Percentiles rank a stretch among this genome's conserved stretches.
Evolutionary conservation across 768 basidiomycete genomes (phyloP).

Genomic region (Russula sp.): DNA sequence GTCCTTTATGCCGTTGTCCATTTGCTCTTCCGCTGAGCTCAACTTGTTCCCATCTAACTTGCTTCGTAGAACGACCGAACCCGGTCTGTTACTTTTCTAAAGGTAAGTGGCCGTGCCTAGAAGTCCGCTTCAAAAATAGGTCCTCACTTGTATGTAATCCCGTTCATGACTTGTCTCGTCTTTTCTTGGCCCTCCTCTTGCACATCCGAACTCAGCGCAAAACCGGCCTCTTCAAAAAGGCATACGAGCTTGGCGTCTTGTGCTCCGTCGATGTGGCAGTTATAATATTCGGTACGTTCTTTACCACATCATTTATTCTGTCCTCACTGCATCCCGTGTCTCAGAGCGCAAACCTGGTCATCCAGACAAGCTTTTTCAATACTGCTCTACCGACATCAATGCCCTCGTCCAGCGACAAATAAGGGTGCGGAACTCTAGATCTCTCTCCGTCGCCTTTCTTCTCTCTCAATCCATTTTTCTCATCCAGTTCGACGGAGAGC

Average conservation of each 20-base stretch:
- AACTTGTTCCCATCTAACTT: conserved; percentile 23
- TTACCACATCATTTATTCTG: conserved; percentile 7
- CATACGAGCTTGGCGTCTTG: conserved; percentile 85
- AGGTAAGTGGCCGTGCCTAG: conserved; percentile 48
- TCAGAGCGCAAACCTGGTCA: conserved; percentile 76
- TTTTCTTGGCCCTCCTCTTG: conserved; percentile 26
- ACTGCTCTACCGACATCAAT: conserved; percentile 69
- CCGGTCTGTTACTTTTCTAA: conserved; percentile 87
- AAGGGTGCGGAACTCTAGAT: conserved; percentile 43
- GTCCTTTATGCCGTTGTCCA: conserved; percentile 30
- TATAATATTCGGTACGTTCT: conserved; percentile 69
- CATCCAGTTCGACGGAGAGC: conserved; percentile 50
- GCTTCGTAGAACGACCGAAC: conserved; percentile 82
- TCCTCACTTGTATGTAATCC: conserved; percentile 53
- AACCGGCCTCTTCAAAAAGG: conserved; percentile 89
- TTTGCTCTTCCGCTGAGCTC: conserved; percentile 24
- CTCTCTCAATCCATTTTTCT: conserved; percentile 3
- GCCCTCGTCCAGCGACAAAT: conserved; percentile 69
- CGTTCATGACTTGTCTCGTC: conserved; percentile 25
- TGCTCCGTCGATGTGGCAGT: conserved; percentile 88
- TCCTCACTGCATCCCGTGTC: not conserved
- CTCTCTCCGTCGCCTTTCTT: not conserved
- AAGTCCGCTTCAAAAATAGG: conserved; percentile 37
- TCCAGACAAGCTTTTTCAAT: conserved; percentile 78
- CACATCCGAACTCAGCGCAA: conserved; percentile 55